These are phyloP conservation scores for Colletotrichum salicis DNA, from an alignment of 2,329 filamentous ascomycete genomes.

Conservation along the genomic window DNA sequence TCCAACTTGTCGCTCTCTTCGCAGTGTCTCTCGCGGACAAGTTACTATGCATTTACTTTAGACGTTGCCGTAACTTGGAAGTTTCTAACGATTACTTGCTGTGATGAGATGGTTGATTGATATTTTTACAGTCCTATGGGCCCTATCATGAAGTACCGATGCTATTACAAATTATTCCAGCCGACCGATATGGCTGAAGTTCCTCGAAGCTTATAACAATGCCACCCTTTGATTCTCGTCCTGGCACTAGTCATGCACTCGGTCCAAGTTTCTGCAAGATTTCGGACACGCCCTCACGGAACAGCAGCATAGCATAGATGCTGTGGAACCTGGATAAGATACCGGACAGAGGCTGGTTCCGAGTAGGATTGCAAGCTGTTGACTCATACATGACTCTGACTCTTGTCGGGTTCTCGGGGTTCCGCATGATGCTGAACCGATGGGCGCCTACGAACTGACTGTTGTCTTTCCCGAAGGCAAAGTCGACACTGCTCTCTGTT, in stretches of 20 bases:
- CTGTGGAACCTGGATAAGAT: not conserved
- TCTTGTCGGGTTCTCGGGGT: not conserved
- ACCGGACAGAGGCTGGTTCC: not conserved
- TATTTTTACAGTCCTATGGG: too few species aligned
- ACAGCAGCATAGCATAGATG: not conserved
- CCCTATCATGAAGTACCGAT: too few species aligned
- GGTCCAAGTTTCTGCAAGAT: not conserved
- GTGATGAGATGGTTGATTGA: too few species aligned
- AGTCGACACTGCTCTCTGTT: not conserved
- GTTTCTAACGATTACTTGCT: too few species aligned
- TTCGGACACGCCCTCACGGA: not conserved
- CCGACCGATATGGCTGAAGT: too few species aligned
- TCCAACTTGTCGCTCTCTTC: too few species aligned
- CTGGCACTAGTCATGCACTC: not conserved
- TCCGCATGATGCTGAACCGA: not conserved
- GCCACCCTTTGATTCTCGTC: not conserved
- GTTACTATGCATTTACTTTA: too few species aligned
- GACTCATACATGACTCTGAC: not conserved
- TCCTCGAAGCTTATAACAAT: not conserved
- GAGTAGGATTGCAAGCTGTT: not conserved
- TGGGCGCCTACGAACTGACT: not conserved
- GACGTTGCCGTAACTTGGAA: too few species aligned
- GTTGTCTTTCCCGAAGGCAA: not conserved
- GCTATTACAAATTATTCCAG: too few species aligned
- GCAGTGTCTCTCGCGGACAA: too few species aligned